phyloP scores from a whole-genome alignment of 2,329 filamentous ascomycete genomes.

The Colletotrichum kahawae region DNA sequence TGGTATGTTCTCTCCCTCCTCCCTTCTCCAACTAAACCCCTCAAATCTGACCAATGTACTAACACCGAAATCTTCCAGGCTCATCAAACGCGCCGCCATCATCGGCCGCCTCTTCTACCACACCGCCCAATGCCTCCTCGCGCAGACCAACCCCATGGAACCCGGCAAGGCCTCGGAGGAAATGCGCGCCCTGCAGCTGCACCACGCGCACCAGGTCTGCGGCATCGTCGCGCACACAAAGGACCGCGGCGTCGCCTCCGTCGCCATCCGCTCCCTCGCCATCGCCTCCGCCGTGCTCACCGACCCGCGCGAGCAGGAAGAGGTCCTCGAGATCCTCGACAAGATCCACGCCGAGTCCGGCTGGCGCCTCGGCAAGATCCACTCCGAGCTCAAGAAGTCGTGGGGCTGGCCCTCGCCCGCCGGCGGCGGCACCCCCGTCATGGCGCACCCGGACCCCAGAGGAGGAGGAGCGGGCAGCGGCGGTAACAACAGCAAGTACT shows the following conservation, averaged over 20 bases:
- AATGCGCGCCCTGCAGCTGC: conserved; percentile 72
- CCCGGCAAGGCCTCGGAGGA: conserved; percentile 63
- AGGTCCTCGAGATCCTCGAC: conserved; percentile 78
- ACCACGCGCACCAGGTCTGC: conserved; percentile 84
- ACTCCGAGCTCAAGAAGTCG: conserved; percentile 72
- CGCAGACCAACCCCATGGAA: conserved; percentile 77
- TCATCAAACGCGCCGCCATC: conserved; percentile 82
- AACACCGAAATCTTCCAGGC: conserved; percentile 49
- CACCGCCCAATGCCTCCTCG: conserved; percentile 80
- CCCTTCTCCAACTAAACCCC: neutral
- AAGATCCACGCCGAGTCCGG: conserved; percentile 78
- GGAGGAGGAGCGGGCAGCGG: conserved; percentile 17
- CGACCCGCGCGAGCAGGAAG: conserved; percentile 74
- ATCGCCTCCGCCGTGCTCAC: conserved; percentile 78
- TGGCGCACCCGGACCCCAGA: neutral
- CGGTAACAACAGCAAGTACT: neutral
- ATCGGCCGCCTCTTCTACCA: conserved; percentile 89
- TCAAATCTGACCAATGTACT: neutral
- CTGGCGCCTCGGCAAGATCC: conserved; percentile 77
- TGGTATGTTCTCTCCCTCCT: conserved; percentile 60
- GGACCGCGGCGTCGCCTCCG: conserved; percentile 77
- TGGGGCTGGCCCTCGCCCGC: conserved; percentile 70
- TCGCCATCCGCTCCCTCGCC: conserved; percentile 79
- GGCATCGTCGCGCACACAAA: conserved; percentile 88
- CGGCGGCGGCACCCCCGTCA: neutral